Percentiles rank a stretch among this genome's conserved stretches.
Evolutionary conservation across 2,329 filamentous ascomycete genomes (phyloP).

Genomic region (Graphilbum ipis-grandicollis): DNA sequence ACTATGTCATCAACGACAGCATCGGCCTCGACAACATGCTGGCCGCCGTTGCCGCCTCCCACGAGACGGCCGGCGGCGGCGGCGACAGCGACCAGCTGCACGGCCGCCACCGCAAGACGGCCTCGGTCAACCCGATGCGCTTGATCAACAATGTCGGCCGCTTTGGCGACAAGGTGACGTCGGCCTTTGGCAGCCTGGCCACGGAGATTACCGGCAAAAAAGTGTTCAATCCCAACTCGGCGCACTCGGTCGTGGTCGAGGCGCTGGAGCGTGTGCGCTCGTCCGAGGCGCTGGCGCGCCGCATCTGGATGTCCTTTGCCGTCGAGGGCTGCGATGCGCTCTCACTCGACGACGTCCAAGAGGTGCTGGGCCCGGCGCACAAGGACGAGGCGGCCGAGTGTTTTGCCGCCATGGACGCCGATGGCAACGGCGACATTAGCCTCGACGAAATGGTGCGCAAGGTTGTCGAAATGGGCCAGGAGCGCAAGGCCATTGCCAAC

Average conservation of each 20-base stretch:
- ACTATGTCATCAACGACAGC: conserved; percentile 78
- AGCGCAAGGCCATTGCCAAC: conserved; percentile 73
- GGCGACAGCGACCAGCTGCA: conserved; percentile 12
- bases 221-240: conserved; percentile 81
- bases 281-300: conserved; percentile 80
- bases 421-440: conserved; percentile 85
- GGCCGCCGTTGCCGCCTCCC: too few species aligned
- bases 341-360: conserved; percentile 63
- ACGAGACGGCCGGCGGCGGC: conserved; percentile 20
- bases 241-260: conserved; percentile 77
- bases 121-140: conserved; percentile 59
- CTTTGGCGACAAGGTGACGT: conserved; percentile 83
- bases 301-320: conserved; percentile 97
- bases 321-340: conserved; percentile 73
- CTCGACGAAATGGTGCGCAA: conserved; percentile 90
- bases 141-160: conserved; percentile 60
- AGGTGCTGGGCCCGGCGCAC: conserved; percentile 66
- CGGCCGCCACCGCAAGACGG: conserved; percentile 27
- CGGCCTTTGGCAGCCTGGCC: conserved; percentile 81
- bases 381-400: conserved; percentile 70
- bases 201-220: conserved; percentile 91
- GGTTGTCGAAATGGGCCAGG: conserved; percentile 65
- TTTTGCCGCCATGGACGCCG: conserved; percentile 65
- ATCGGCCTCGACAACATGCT: too few species aligned
- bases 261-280: conserved; percentile 72